phyloP scores from a whole-genome alignment of 106 monocot genomes.

The Hemerocallis citrina region DNA sequence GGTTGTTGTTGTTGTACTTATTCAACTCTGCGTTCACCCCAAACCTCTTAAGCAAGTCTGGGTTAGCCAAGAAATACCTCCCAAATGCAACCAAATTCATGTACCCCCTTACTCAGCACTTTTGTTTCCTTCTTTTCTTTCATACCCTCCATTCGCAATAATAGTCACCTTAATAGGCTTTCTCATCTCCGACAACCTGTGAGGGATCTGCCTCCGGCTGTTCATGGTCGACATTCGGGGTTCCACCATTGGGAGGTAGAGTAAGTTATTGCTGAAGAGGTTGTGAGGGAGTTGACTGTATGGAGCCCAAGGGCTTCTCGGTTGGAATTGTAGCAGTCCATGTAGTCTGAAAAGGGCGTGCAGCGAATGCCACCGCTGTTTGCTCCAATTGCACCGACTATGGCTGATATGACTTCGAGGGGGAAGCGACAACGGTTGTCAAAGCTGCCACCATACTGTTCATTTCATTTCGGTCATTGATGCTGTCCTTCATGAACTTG shows the following conservation, averaged over 20 bases:
- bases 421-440: slow-evolving; percentile 8
- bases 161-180: too few species aligned
- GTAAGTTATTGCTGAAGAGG: too few species aligned
- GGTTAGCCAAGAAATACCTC: slow-evolving; percentile 36
- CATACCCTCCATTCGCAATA: slow-evolving; percentile 14
- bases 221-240: slow-evolving; percentile 4
- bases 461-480: slow-evolving; percentile 3
- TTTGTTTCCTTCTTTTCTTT: slow-evolving; percentile 19
- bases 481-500: slow-evolving; percentile 8
- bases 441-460: slow-evolving; percentile 3
- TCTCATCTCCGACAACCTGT: slow-evolving; percentile 7
- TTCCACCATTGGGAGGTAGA: slow-evolving; percentile 11
- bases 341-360: slow-evolving; percentile 1
- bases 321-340: slow-evolving; percentile 3
- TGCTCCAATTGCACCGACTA: slow-evolving; percentile 8
- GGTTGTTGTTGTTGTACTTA: too few species aligned
- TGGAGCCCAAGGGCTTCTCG: not conserved
- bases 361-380: not conserved
- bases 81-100: slow-evolving; percentile 34
- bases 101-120: slow-evolving; percentile 7
- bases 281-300: slow-evolving; percentile 9
- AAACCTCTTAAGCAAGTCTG: slow-evolving; percentile 43
- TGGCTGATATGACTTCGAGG: not conserved
- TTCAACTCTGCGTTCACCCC: slow-evolving; percentile 30
- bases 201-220: slow-evolving; percentile 4